Conservation (phyloP, 2,329 filamentous ascomycete species). For the Claviceps pusilla region DNA sequence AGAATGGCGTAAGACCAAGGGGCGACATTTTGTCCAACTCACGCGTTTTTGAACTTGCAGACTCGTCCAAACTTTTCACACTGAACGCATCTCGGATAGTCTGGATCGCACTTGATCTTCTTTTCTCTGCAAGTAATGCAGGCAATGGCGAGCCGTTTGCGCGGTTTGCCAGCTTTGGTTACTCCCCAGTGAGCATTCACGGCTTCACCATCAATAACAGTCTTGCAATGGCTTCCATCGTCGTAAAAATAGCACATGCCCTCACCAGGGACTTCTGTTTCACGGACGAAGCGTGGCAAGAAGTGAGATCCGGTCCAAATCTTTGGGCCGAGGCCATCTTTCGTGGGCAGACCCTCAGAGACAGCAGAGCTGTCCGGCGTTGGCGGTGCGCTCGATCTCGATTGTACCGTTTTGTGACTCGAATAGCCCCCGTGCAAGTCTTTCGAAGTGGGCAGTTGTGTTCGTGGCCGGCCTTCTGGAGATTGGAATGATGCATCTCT, state of each 20-base stretch:
- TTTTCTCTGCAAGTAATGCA: constrained; percentile 88
- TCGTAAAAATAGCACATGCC: constrained; percentile 77
- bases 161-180: constrained; percentile 84
- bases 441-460: constrained; percentile 23
- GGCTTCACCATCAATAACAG: constrained; percentile 67
- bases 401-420: constrained; percentile 13
- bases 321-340: constrained; percentile 49
- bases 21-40: constrained; percentile 30
- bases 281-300: constrained; percentile 48
- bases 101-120: constrained; percentile 94
- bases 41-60: constrained; percentile 79
- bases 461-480: constrained; percentile 20
- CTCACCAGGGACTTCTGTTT: constrained; percentile 58
- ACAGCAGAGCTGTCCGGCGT: constrained; percentile 15
- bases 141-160: constrained; percentile 82
- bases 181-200: constrained; percentile 90
- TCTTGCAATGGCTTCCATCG: constrained; percentile 69
- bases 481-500: constrained; percentile 22
- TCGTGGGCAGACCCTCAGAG: constrained; percentile 32
- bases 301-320: constrained; percentile 57
- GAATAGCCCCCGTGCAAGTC: constrained; percentile 15
- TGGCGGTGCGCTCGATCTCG: constrained; percentile 13
- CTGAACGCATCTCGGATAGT: constrained; percentile 73
- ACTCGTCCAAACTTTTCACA: constrained; percentile 80
- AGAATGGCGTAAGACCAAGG: background rate